Evolutionary conservation across 805 yeast genomes (phyloP).

Genomic region (Saturnispora serradocipensis): DNA sequence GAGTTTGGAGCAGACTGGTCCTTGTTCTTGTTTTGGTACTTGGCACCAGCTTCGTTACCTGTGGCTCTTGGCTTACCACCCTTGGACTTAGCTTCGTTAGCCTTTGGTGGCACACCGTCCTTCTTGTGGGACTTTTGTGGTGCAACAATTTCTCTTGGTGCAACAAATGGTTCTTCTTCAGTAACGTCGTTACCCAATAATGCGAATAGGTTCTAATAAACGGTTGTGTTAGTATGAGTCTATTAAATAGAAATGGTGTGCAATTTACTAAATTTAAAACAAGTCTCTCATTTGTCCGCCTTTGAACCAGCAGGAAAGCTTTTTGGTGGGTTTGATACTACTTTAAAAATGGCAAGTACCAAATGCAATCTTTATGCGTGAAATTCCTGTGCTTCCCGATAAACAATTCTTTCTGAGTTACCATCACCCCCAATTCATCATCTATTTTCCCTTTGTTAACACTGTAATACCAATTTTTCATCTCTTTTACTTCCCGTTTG

Average conservation of each 20-base stretch:
- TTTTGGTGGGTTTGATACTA: too few species aligned
- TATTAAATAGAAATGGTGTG: too few species aligned
- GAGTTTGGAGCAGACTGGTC: conserved; percentile 46
- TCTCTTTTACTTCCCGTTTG: not conserved
- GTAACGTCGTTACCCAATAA: conserved; percentile 86
- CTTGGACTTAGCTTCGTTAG: conserved; percentile 73
- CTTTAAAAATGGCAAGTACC: too few species aligned
- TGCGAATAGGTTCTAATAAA: conserved; percentile 61
- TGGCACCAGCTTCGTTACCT: conserved; percentile 86
- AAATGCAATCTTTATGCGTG: too few species aligned
- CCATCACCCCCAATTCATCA: not conserved
- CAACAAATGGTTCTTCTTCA: conserved; percentile 50
- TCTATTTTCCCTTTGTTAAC: not conserved
- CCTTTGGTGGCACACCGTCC: conserved; percentile 68
- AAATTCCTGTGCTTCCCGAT: too few species aligned
- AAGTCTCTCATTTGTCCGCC: too few species aligned
- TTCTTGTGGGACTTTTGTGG: conserved; percentile 79
- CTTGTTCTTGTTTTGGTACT: conserved; percentile 64
- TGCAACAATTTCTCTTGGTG: conserved; percentile 74
- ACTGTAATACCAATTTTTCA: not conserved
- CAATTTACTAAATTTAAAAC: too few species aligned
- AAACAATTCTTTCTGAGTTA: not conserved
- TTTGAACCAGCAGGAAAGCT: too few species aligned
- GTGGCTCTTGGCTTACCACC: conserved; percentile 58
- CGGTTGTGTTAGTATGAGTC: not conserved